phyloP scores from a whole-genome alignment of 2,329 filamentous ascomycete species.

The Monosporascus sp. region DNA sequence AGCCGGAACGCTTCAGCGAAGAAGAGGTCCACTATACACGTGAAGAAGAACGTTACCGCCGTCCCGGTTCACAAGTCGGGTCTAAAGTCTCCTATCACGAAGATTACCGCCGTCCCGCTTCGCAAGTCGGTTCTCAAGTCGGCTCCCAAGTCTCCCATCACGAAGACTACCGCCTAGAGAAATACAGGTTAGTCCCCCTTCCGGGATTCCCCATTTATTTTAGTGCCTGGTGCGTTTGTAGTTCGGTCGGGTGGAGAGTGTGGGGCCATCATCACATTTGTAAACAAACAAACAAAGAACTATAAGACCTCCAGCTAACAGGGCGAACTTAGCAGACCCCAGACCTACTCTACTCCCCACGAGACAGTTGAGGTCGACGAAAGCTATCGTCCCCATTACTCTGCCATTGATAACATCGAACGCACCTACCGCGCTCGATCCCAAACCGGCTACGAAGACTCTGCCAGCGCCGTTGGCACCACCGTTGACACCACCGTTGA shows the following conservation, averaged over 20 bases:
- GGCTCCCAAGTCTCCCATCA: constrained; percentile 16
- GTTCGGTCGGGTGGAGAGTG: too few species aligned
- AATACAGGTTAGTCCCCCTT: constrained; percentile 41
- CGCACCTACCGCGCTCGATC: constrained; percentile 60
- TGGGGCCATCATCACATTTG: too few species aligned
- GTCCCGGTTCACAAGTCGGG: constrained; percentile 54
- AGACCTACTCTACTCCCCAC: constrained; percentile 47
- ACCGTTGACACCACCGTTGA: constrained; percentile 24
- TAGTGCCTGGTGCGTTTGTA: neutral
- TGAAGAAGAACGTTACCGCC: constrained; percentile 71
- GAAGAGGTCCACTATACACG: constrained; percentile 80
- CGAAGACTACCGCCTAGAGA: constrained; percentile 45
- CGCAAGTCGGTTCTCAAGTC: too few species aligned
- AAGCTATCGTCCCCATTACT: constrained; percentile 40
- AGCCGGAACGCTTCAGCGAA: constrained; percentile 59
- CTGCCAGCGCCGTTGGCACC: constrained; percentile 15
- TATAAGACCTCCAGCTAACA: constrained; percentile 6
- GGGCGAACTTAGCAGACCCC: constrained; percentile 9
- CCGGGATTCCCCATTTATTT: neutral
- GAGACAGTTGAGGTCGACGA: constrained; percentile 62
- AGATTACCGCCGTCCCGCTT: constrained; percentile 30
- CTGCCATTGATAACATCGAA: constrained; percentile 58
- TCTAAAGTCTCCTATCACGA: constrained; percentile 28
- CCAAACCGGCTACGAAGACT: constrained; percentile 42
- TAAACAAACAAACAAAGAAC: neutral